Base-by-base conservation (phyloP, 257 asterid species). In the Echites panduratus region DNA sequence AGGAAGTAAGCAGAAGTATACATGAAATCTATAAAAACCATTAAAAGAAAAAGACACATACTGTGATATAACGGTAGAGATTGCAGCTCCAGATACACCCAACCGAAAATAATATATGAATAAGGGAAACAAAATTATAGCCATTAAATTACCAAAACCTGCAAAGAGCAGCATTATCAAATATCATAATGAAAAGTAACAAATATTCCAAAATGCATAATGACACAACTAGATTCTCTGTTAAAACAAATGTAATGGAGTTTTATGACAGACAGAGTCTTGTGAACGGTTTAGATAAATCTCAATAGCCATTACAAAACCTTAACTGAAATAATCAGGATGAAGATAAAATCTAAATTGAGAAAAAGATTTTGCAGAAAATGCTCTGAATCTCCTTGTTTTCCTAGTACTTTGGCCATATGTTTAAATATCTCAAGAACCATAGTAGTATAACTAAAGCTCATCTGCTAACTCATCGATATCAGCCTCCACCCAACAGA, bases 41-140 rank as follows among this genome's bases (percentile, higher is more conserved):
- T 19, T 47, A 49, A 66, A 17, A 48, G 68, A 44, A 56, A 67
- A 61, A 20, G 75, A 68, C 70, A 84, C 97, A 73, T 85, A 94
- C 99, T 94, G 99, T 77, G 99, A 91, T 82, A 86, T 70, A 52
- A 91, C 92, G 0, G 96, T 89, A 76, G 99, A 87, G 79, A 94
- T 86, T 73, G 99, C 99, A 81, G 97, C 99, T 87, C 99, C 99
- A 73, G 87, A 56, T 82, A 87, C 89, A 77, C 99, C 99, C 91
- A 91, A 70, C 76, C 72, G 81, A 65, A 70, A 89, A 80, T 81
- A 84, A 79, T 86, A 76, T 85, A 89, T 87, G 74, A 91, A 79
- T 57, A 91, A 73, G 24, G 99, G 99, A 79, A 94, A 90, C 79
- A 94, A 85, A 78, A 88, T 38, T 78, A 91, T 77, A 69, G 96